Percentiles rank a stretch among this genome's conserved stretches.
Conservation (phyloP, 2,329 filamentous ascomycete genomes). For the Aspergillus phoenicis region DNA sequence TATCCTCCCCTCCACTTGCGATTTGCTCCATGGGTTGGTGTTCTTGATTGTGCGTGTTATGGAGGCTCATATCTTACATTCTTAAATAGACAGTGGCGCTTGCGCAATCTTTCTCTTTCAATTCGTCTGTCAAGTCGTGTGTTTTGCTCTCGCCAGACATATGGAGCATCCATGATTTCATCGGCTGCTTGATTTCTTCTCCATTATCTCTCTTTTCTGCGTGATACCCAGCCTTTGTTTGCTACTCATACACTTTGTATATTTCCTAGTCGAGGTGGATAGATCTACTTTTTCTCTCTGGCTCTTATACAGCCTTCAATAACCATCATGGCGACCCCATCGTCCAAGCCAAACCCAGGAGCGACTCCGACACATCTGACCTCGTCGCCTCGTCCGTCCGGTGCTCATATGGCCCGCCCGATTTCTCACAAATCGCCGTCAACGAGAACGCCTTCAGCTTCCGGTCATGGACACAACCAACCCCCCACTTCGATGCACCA, state of each 20-base stretch:
- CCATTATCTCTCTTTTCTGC: background rate
- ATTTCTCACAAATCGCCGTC: conserved; percentile 51
- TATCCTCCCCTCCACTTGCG: background rate
- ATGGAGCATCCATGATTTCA: conserved; percentile 7
- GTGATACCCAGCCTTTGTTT: conserved; percentile 4
- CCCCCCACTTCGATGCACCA: conserved; percentile 44
- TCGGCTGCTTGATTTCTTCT: background rate
- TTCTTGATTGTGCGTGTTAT: background rate
- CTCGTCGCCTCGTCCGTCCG: conserved; percentile 48
- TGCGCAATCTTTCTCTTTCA: background rate
- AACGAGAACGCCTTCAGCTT: conserved; percentile 47
- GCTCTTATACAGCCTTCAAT: background rate
- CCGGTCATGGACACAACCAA: conserved; percentile 40
- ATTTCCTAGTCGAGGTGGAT: background rate
- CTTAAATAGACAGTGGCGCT: background rate
- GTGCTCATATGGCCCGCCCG: conserved; percentile 42
- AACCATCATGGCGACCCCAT: conserved; percentile 47
- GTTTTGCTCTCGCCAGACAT: background rate
- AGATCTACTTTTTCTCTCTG: background rate
- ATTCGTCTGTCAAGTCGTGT: background rate
- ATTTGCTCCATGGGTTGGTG: background rate
- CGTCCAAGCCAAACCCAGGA: conserved; percentile 45
- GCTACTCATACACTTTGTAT: background rate
- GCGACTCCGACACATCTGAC: conserved; percentile 48
- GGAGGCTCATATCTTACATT: background rate